Evolutionary conservation across 768 basidiomycete genomes (phyloP).

Genomic region (Trametes sanguinea): DNA sequence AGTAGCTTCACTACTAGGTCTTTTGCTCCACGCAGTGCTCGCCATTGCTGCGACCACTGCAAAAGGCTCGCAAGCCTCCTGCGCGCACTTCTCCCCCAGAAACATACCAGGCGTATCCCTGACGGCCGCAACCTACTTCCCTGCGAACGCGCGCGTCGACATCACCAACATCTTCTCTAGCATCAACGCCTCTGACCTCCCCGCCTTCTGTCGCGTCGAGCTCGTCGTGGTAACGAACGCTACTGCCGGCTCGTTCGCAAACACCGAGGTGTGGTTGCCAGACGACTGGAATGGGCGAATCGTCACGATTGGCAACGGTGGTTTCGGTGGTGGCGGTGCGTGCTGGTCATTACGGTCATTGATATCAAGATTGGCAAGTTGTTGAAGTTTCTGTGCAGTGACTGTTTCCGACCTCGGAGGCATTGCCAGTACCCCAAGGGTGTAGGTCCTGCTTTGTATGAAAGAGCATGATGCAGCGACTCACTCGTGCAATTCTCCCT

Average conservation of each 20-base stretch:
- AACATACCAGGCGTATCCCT: slow-evolving; percentile 2
- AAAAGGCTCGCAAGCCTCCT: not conserved
- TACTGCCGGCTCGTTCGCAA: slow-evolving; percentile 22
- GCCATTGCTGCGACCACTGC: not conserved
- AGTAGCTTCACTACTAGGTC: not conserved
- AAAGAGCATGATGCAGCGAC: too few relatives aligned
- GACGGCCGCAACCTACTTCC: slow-evolving; percentile 15
- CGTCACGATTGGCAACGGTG: slow-evolving; percentile 31
- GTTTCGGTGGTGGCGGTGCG: slow-evolving; percentile 28
- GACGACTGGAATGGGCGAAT: slow-evolving; percentile 32
- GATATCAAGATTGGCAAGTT: too few relatives aligned
- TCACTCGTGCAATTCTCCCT: not conserved
- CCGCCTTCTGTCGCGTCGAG: slow-evolving; percentile 30
- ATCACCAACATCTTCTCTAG: slow-evolving; percentile 19
- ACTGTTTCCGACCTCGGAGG: slow-evolving; percentile 20
- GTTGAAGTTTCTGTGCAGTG: slow-evolving; percentile 4
- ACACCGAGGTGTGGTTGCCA: slow-evolving; percentile 34
- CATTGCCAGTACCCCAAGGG: slow-evolving; percentile 20
- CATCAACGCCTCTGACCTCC: slow-evolving; percentile 22
- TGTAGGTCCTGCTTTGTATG: slow-evolving; percentile 12
- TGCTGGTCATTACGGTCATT: not conserved
- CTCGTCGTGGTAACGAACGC: slow-evolving; percentile 25
- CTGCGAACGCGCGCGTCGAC: slow-evolving; percentile 16
- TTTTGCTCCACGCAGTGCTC: not conserved
- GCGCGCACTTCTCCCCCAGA: slow-evolving; percentile 9